These are phyloP conservation scores for Yarrowia sp. DNA, from an alignment of 805 yeast species.

Conservation along the genomic window DNA sequence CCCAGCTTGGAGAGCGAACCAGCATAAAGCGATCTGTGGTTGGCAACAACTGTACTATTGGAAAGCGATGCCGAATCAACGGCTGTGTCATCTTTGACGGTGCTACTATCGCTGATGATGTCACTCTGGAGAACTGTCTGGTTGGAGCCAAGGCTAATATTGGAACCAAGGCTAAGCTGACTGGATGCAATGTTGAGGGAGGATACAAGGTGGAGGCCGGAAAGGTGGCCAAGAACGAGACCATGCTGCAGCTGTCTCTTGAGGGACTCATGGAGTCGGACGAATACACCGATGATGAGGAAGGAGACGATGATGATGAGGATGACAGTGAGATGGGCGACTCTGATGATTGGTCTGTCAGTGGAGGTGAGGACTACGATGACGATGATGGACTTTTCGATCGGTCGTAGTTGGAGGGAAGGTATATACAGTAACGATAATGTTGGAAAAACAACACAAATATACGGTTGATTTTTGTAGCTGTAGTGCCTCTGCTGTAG, in stretches of 20 bases:
- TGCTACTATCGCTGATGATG: slow-evolving; percentile 73
- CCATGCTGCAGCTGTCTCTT: slow-evolving; percentile 41
- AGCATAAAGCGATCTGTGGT: slow-evolving; percentile 83
- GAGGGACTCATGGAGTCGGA: slow-evolving; percentile 37
- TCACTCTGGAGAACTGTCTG: slow-evolving; percentile 73
- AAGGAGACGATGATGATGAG: slow-evolving; percentile 29
- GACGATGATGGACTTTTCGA: slow-evolving; percentile 63
- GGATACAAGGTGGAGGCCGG: slow-evolving; percentile 64
- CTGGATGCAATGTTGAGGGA: slow-evolving; percentile 84
- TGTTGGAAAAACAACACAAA: not conserved
- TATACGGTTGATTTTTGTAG: too few species aligned
- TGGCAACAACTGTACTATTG: slow-evolving; percentile 72
- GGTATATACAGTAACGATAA: not conserved
- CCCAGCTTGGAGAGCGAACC: slow-evolving; percentile 76
- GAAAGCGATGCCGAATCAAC: slow-evolving; percentile 80
- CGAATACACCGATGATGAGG: slow-evolving; percentile 31
- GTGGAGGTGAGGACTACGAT: slow-evolving; percentile 40
- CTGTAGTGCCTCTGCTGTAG: too few species aligned
- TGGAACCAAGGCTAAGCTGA: slow-evolving; percentile 61
- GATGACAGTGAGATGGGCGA: slow-evolving; percentile 33
- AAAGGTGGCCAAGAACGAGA: slow-evolving; percentile 38
- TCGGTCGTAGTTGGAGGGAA: slow-evolving; percentile 35
- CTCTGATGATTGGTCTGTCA: slow-evolving; percentile 34
- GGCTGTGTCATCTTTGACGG: slow-evolving; percentile 79
- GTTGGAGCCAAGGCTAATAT: slow-evolving; percentile 70